Evolutionary conservation across 169 alveolate species (phyloP).

Genomic region (Babesia bovis): DNA sequence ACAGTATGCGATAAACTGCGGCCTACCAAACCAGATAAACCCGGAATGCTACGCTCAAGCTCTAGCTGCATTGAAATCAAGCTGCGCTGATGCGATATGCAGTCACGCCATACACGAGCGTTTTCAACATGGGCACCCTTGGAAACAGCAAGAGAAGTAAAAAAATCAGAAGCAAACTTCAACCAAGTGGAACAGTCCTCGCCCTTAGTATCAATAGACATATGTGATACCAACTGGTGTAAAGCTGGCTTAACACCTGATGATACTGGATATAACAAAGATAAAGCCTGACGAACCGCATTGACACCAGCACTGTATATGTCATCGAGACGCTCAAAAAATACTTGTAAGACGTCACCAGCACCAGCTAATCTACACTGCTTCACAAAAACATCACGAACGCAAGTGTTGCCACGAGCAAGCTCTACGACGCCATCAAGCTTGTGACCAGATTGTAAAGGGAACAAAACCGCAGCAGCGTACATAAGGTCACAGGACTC

Average conservation of each 20-base stretch:
- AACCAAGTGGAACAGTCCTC: conserved; percentile 34
- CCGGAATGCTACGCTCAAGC: conserved; percentile 12
- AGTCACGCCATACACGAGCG: conserved; percentile 44
- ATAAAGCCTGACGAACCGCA: conserved; percentile 24
- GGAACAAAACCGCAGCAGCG: conserved; percentile 21
- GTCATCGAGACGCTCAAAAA: conserved; percentile 43
- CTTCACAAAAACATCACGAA: conserved; percentile 46
- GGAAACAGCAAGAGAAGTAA: conserved; percentile 11
- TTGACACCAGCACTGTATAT: conserved; percentile 48
- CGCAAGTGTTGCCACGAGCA: conserved; percentile 19
- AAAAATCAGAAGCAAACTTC: conserved; percentile 35
- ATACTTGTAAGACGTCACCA: conserved; percentile 30
- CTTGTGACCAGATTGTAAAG: conserved; percentile 15
- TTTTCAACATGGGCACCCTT: conserved; percentile 4
- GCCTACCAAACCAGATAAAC: conserved; percentile 19
- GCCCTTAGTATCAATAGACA: not conserved
- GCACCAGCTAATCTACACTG: conserved; percentile 27
- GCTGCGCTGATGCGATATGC: conserved; percentile 34
- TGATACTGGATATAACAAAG: not conserved
- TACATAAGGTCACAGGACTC: conserved; percentile 53
- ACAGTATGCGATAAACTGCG: conserved; percentile 47
- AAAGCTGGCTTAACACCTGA: not conserved
- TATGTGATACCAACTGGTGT: conserved; percentile 28
- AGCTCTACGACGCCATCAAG: conserved; percentile 25
- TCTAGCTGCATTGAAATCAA: conserved; percentile 31